Base-by-base conservation (phyloP, 2,329 filamentous ascomycete species). In the Sarocladium kiliense region DNA sequence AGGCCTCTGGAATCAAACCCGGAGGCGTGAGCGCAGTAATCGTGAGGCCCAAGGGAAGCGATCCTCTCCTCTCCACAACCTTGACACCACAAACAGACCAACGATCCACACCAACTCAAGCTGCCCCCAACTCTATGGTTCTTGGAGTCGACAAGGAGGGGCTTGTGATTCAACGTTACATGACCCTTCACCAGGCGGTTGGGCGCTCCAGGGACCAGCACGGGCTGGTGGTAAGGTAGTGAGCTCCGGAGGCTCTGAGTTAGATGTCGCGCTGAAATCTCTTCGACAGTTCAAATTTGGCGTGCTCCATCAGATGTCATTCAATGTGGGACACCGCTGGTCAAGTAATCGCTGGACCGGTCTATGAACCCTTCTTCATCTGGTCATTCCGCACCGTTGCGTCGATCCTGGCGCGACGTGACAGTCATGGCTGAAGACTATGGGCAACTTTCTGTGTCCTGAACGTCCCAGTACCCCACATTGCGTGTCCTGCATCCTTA, bases 161-260 rank as follows among this genome's bases (percentile, higher is more conserved):
- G 26, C 30, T 12, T 25, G 23, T 51, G 16, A 55, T 36, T 49
- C 54, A 55, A 55, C 54, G 54, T 55, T 55, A 55, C 54, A 55
- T 55, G 54, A 45, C 27, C 30, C 12, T 36, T 27, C 47, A 21
- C 3, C 10, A 30, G 30, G 47, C 11, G 21, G 7, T 10, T 19
- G 23, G 6, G 44, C 14, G 14, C 23, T n/a, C 6, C 5, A 19
- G 9, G 21, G 44, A 30, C n/a, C 44, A 47, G 44, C 23, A 30
- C 44, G 27, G 44, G 7, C n/a, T n/a, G n/a, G 23, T 30, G 44
- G 44, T 30, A 27, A 12, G 44, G 6, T 47, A n/a, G 25, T 3
- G 16, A 14, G 16, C 25, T 47, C 16, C 3, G n/a, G 23, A 7
- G 4, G 14, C 5, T 16, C 7, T n/a, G 10, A 27, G 44, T 14